A percentile compares a stretch with the other conserved stretches of the same genome.
Evolutionary conservation across 208 protist species (phyloP).

Genomic region (Strigomonas culicis): DNA sequence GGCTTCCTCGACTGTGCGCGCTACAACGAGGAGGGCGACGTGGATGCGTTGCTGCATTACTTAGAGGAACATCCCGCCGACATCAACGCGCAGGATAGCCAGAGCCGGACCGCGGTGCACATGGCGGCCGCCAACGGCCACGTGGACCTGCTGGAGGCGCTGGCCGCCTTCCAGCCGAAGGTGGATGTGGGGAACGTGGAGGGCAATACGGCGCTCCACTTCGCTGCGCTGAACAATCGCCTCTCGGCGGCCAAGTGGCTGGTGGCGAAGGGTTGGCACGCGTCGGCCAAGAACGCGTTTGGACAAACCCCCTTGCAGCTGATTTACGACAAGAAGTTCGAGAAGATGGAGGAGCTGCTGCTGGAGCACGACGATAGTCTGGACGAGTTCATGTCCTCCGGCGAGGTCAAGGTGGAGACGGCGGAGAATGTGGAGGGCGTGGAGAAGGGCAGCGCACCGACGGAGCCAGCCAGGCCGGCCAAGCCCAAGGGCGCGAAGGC

Average conservation of each 20-base stretch:
- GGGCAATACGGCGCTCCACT: slow-evolving; percentile 86
- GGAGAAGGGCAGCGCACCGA: slow-evolving; percentile 3
- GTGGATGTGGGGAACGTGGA: slow-evolving; percentile 72
- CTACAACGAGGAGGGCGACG: slow-evolving; percentile 80
- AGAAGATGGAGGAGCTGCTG: slow-evolving; percentile 82
- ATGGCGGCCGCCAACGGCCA: slow-evolving; percentile 87
- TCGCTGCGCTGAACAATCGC: slow-evolving; percentile 87
- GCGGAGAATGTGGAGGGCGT: slow-evolving; percentile 11
- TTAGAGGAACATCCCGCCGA: slow-evolving; percentile 41
- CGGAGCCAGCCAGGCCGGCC: background rate
- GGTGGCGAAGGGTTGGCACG: slow-evolving; percentile 53
- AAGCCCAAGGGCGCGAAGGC: background rate
- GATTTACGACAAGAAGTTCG: slow-evolving; percentile 76
- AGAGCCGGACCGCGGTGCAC: slow-evolving; percentile 81
- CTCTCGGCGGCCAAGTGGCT: slow-evolving; percentile 55
- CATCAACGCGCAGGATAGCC: slow-evolving; percentile 57
- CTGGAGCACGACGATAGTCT: slow-evolving; percentile 64
- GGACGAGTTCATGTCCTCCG: slow-evolving; percentile 40
- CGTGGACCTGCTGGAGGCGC: slow-evolving; percentile 62
- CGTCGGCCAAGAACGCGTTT: slow-evolving; percentile 50
- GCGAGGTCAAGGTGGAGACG: slow-evolving; percentile 17
- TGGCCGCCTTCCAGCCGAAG: slow-evolving; percentile 52
- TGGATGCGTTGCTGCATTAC: slow-evolving; percentile 36
- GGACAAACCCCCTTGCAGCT: slow-evolving; percentile 67
- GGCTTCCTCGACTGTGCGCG: slow-evolving; percentile 82